Conservation (phyloP, 192 early-diverging fungal species). For the Entomortierella lignicola region DNA sequence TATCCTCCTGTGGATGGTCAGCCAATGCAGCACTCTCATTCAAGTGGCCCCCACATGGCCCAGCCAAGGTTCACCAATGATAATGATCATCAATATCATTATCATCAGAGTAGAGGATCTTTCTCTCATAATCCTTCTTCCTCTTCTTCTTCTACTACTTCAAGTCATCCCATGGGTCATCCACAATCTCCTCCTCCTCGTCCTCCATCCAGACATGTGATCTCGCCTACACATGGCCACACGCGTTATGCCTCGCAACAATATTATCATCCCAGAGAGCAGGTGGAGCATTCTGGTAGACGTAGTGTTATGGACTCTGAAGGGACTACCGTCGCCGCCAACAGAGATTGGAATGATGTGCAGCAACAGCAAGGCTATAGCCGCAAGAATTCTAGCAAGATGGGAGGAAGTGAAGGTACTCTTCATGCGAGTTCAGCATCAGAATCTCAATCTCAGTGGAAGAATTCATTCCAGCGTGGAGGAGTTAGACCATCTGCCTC, state of each 20-base stretch:
- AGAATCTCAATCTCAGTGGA: not conserved
- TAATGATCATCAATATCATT: too few relatives aligned
- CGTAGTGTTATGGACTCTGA: not conserved
- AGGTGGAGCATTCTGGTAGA: not conserved
- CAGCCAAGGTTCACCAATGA: too few relatives aligned
- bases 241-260: not conserved
- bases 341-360: not conserved
- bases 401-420: not conserved
- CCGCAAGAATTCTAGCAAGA: not conserved
- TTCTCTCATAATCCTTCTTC: not conserved
- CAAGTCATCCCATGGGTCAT: not conserved
- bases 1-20: too few relatives aligned
- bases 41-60: not conserved
- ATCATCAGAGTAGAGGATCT: too few relatives aligned
- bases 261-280: not conserved
- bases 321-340: too few relatives aligned
- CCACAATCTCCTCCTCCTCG: not conserved
- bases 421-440: not conserved
- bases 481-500: slow-evolving; percentile 23
- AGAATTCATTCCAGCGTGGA: slow-evolving; percentile 10
- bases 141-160: not conserved
- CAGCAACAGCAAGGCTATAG: not conserved
- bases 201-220: not conserved
- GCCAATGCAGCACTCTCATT: not conserved
- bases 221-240: not conserved